Percentiles rank a stretch among this genome's conserved stretches.
phyloP scores from a whole-genome alignment of 2,329 filamentous ascomycete genomes.

The Periconia sp. region DNA sequence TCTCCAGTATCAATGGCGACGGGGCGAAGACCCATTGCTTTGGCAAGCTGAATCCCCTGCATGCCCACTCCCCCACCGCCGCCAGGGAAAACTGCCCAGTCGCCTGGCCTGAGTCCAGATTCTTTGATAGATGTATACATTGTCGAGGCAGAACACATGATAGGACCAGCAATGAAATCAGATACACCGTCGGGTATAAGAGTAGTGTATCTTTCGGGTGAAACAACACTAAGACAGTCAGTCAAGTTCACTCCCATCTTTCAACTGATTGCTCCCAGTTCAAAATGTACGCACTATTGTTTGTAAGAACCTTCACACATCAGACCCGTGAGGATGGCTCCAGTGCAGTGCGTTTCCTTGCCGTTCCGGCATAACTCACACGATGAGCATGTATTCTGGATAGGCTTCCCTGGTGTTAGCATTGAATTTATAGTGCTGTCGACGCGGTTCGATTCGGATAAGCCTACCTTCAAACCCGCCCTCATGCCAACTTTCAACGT shows the following conservation, averaged over 20 bases:
- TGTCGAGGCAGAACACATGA: slow-evolving; percentile 63
- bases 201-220: slow-evolving; percentile 57
- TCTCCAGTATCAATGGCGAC: slow-evolving; percentile 42
- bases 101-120: slow-evolving; percentile 50
- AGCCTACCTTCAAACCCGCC: slow-evolving; percentile 38
- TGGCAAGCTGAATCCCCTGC: slow-evolving; percentile 55
- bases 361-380: slow-evolving; percentile 54
- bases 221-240: slow-evolving; percentile 40
- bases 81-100: slow-evolving; percentile 55
- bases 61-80: slow-evolving; percentile 56
- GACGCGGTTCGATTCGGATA: not conserved
- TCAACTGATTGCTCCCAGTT: not conserved
- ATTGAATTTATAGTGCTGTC: not conserved
- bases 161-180: slow-evolving; percentile 60
- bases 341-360: slow-evolving; percentile 56
- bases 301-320: slow-evolving; percentile 54
- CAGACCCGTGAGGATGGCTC: slow-evolving; percentile 51
- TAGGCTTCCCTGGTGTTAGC: slow-evolving; percentile 13
- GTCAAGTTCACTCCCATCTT: not conserved
- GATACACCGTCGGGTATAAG: slow-evolving; percentile 58
- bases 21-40: slow-evolving; percentile 41
- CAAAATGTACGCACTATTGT: slow-evolving; percentile 48
- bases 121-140: slow-evolving; percentile 60
- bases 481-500: slow-evolving; percentile 47
- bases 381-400: slow-evolving; percentile 36